These are phyloP conservation scores for Beauveria sp. DNA, from an alignment of 2,329 filamentous ascomycete genomes.

Conservation along the genomic window DNA sequence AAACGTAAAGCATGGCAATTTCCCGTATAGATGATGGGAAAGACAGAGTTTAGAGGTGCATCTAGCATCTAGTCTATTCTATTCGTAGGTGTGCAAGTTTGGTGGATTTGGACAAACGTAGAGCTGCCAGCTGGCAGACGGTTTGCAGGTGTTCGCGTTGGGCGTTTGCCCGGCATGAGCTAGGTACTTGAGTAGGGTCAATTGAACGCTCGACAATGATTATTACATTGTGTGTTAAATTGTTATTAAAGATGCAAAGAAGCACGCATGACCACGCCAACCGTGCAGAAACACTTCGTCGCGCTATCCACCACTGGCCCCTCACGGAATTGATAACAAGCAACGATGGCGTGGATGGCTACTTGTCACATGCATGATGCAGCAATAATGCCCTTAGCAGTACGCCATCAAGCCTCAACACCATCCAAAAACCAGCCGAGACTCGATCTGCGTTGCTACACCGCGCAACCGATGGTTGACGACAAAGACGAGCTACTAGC, in stretches of 20 bases:
- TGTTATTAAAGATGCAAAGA: too few species aligned
- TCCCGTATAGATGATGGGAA: neutral
- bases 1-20: neutral
- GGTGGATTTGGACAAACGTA: neutral
- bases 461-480: neutral
- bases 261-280: too few species aligned
- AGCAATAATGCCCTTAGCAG: neutral
- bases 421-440: neutral
- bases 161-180: neutral
- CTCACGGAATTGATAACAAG: too few species aligned
- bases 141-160: neutral
- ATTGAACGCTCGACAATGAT: neutral
- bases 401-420: neutral
- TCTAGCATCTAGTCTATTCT: neutral
- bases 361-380: neutral
- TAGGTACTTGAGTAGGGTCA: too few species aligned
- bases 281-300: too few species aligned
- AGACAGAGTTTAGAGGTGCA: neutral
- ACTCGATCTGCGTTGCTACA: neutral
- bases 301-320: too few species aligned
- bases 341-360: too few species aligned
- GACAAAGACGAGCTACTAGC: neutral
- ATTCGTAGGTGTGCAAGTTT: too few species aligned
- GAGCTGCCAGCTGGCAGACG: neutral
- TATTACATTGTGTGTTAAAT: neutral